phyloP scores from a whole-genome alignment of 352 stramenopile genomes.

The Globisporangium ultimum region DNA sequence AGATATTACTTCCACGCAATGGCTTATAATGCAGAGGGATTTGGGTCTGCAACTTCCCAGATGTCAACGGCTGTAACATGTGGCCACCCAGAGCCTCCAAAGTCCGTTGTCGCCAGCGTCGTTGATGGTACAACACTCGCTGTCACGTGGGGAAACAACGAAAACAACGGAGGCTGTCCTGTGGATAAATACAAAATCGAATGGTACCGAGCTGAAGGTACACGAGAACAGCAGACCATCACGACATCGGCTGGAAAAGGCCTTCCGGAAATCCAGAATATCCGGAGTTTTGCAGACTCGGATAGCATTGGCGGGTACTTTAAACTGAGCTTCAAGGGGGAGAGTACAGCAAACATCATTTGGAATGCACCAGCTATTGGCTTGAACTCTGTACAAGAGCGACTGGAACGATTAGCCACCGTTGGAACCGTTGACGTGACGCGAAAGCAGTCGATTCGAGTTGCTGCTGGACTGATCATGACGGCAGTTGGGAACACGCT shows the following conservation, averaged over 20 bases:
- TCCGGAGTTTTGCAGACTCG: slow-evolving; percentile 58
- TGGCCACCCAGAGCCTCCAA: slow-evolving; percentile 40
- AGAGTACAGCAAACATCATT: slow-evolving; percentile 60
- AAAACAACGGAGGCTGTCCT: slow-evolving; percentile 26
- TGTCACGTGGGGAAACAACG: slow-evolving; percentile 44
- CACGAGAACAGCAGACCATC: slow-evolving; percentile 64
- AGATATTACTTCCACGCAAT: slow-evolving; percentile 81
- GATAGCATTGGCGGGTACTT: slow-evolving; percentile 62
- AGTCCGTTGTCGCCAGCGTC: slow-evolving; percentile 42
- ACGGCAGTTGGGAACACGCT: slow-evolving; percentile 28
- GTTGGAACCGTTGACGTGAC: slow-evolving; percentile 64
- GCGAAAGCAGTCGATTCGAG: slow-evolving; percentile 33
- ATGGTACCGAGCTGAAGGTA: slow-evolving; percentile 64
- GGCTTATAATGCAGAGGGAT: slow-evolving; percentile 74
- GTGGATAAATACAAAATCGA: slow-evolving; percentile 75
- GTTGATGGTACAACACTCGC: slow-evolving; percentile 52
- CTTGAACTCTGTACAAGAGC: slow-evolving; percentile 62
- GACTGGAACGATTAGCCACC: slow-evolving; percentile 59
- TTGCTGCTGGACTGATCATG: slow-evolving; percentile 35
- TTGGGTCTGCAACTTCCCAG: slow-evolving; percentile 57
- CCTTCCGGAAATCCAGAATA: slow-evolving; percentile 58
- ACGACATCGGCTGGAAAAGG: slow-evolving; percentile 69
- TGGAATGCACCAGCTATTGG: slow-evolving; percentile 62
- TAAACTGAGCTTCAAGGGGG: slow-evolving; percentile 53
- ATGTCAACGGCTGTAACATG: slow-evolving; percentile 53